Conservation (phyloP, 306 rosid genomes). For the Clitoria ternatea region DNA sequence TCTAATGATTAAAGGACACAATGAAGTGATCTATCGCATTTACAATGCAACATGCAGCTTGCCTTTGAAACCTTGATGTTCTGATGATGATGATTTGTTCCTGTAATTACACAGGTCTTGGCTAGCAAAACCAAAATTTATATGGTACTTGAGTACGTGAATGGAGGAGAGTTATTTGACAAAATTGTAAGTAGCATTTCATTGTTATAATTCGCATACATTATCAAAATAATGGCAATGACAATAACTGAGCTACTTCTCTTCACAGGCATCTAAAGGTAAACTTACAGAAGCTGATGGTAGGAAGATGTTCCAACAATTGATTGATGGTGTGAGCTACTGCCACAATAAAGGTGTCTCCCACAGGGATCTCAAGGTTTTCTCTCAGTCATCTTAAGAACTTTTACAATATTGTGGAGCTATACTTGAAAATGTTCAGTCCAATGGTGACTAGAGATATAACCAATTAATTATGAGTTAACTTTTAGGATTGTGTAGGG, state of each 20-base stretch:
- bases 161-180: conserved; percentile 80
- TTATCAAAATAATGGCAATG: background rate
- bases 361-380: conserved; percentile 93
- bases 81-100: conserved; percentile 12
- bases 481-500: too few species aligned
- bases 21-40: background rate
- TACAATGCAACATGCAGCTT: background rate
- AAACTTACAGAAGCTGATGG: conserved; percentile 61
- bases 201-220: background rate
- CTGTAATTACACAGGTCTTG: conserved; percentile 53
- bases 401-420: background rate
- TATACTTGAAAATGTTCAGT: too few species aligned
- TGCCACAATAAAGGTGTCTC: conserved; percentile 83
- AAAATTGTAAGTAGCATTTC: conserved; percentile 55
- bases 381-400: background rate
- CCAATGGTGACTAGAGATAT: too few species aligned
- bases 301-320: conserved; percentile 74
- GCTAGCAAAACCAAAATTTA: conserved; percentile 91
- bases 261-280: conserved; percentile 57
- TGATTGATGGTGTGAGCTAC: conserved; percentile 77
- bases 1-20: background rate
- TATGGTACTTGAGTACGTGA: conserved; percentile 82
- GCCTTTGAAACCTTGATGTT: background rate
- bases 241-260: background rate
- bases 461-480: too few species aligned